Evolutionary conservation across 2,329 filamentous ascomycete genomes (phyloP), one percentile per base, ranked within the genome.

Genomic region (Cylindrodendrum hubeiense): DNA sequence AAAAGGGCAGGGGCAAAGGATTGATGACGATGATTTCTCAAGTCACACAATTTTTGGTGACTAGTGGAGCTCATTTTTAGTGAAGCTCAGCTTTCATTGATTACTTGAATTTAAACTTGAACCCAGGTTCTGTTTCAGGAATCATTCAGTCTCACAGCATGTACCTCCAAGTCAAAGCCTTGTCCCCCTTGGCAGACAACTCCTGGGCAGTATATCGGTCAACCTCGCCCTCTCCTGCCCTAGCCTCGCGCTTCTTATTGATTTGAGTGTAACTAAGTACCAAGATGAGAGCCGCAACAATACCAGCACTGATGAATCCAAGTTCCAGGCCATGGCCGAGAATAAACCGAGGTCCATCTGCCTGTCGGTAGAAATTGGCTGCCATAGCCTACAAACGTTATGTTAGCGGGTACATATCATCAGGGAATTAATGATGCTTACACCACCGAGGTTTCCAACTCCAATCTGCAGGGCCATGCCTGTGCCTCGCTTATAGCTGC

Each of bases 391-490:
- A 12, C 9, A 28, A 26, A 3, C 3, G 33, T n/a, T 37, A 0
- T 19, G 15, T 62, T 44, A 62, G 52, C 13, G 21, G 28, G 68
- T 65, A 13, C 3, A 19, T 7, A 15, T 17, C 19, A 22, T 10
- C 8, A n/a, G 17, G 3, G 15, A 51, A 9, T 21, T 15, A 13
- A 10, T 21, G 4, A 17, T 13, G 10, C 60, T 22, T 56, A 62
- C 60, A 1, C 60, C 60, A 15, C 60, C 60, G 13, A 62, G 52
- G 17, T 62, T 62, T 30, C 60, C 60, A 9, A 62, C 26, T 12
- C 60, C 60, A 53, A 91, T 90, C 43, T 90, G 87, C 13, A 91
- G 79, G 0, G 89, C 90, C 85, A 91, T 91, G 2, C 89, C 89
- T 0, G 84, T 86, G 9, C 85, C 85, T 5, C 89, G 83, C 78